Conservation (phyloP, 2,329 filamentous ascomycete species). For the Colletotrichum sp. region DNA sequence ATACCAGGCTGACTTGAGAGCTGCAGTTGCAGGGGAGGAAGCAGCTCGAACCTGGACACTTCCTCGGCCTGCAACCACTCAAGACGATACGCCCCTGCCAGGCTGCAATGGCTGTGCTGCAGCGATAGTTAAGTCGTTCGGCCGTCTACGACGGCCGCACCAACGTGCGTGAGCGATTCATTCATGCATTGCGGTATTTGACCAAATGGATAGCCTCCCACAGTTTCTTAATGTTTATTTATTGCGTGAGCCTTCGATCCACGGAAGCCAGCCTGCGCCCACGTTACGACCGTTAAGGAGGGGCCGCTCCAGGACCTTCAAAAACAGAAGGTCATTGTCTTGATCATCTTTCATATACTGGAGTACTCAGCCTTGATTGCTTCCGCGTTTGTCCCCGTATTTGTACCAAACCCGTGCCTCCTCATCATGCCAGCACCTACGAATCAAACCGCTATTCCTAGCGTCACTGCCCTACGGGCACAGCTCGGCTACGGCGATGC, state of each 20-base stretch:
- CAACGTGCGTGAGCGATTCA: neutral
- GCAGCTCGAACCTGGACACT: neutral
- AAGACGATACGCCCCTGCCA: neutral
- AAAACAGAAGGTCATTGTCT: accelerated
- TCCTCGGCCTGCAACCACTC: neutral
- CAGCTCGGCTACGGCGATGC: neutral
- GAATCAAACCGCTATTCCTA: neutral
- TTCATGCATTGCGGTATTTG: accelerated
- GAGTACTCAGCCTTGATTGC: neutral
- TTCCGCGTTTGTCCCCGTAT: accelerated
- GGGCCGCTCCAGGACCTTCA: neutral
- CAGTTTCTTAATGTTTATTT: neutral
- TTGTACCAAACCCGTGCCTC: neutral
- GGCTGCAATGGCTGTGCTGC: neutral
- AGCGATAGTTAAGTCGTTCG: no score
- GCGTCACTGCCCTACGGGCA: accelerated
- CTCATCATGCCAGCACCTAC: neutral
- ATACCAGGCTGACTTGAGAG: accelerated
- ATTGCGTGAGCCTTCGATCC: accelerated
- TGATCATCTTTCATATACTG: accelerated
- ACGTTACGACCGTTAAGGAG: accelerated
- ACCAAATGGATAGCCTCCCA: neutral
- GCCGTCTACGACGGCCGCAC: neutral
- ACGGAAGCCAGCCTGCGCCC: neutral
- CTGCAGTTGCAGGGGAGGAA: neutral